Evolutionary conservation across 2,329 filamentous ascomycete species (phyloP).

Genomic region (Diaporthe caulivora): DNA sequence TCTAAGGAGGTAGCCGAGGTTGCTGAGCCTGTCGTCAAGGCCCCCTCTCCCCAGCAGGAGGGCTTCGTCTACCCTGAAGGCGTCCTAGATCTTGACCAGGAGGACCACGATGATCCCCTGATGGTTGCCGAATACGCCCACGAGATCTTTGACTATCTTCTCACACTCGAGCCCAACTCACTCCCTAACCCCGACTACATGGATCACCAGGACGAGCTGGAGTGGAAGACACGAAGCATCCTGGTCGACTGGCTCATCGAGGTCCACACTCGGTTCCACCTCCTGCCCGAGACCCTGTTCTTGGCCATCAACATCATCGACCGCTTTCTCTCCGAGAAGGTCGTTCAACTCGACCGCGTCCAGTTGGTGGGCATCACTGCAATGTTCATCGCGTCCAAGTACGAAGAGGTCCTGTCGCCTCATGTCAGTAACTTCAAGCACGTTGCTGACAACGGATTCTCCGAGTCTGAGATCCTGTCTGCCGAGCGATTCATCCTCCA

Average conservation of each 20-base stretch:
- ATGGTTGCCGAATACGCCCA: slow-evolving; percentile 98
- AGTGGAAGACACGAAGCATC: slow-evolving; percentile 99
- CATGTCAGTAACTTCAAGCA: slow-evolving; percentile 98
- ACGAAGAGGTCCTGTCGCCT: slow-evolving; percentile 96
- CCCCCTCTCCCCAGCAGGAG: slow-evolving; percentile 44
- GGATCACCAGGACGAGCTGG: slow-evolving; percentile 91
- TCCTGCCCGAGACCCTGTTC: slow-evolving; percentile 96
- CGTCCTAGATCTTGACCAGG: slow-evolving; percentile 80
- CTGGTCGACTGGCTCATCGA: slow-evolving; percentile 98
- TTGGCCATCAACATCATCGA: slow-evolving; percentile 98
- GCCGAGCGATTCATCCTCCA: slow-evolving; percentile 96
- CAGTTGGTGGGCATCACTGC: slow-evolving; percentile 97
- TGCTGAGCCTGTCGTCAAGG: slow-evolving; percentile 47
- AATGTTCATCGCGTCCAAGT: slow-evolving; percentile 99
- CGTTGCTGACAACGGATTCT: slow-evolving; percentile 96
- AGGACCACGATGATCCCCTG: slow-evolving; percentile 92
- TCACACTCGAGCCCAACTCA: slow-evolving; percentile 82
- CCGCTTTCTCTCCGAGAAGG: slow-evolving; percentile 94
- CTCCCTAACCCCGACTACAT: slow-evolving; percentile 95
- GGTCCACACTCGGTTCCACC: slow-evolving; percentile 95
- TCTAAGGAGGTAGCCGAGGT: slow-evolving; percentile 52
- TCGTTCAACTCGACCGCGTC: slow-evolving; percentile 94
- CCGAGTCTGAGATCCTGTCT: slow-evolving; percentile 92
- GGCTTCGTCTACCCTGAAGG: slow-evolving; percentile 50
- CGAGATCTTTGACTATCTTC: slow-evolving; percentile 97